Evolutionary conservation across 495 filamentous ascomycete genomes (phyloP).

Genomic region (Acidiella bohemica): DNA sequence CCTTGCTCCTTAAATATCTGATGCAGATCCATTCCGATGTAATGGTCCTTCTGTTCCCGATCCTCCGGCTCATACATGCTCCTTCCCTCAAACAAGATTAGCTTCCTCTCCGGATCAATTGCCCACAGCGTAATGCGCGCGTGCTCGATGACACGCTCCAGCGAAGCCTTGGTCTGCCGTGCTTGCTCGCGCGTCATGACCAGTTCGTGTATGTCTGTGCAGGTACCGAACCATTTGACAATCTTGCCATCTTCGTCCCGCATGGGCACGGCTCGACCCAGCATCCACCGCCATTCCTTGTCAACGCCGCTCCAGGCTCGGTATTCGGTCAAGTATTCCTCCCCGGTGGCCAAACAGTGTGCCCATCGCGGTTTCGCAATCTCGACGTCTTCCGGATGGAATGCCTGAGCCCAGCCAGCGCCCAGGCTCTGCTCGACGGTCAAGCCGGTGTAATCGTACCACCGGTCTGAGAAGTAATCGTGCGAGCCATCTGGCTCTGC

Average conservation of each 20-base stretch:
- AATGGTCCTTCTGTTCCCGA: constrained; percentile 1
- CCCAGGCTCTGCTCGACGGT: constrained; percentile 39
- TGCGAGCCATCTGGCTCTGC: constrained; percentile 42
- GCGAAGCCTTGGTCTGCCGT: constrained; percentile 44
- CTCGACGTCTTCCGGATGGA: constrained; percentile 45
- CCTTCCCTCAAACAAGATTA: constrained; percentile 51
- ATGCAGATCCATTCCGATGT: constrained; percentile 44
- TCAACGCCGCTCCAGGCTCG: constrained; percentile 46
- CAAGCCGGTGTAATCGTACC: constrained; percentile 60
- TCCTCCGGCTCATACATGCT: constrained; percentile 25
- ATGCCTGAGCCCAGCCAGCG: constrained; percentile 30
- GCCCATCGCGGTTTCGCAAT: constrained; percentile 38
- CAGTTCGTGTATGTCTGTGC: constrained; percentile 52
- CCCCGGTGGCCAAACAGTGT: constrained; percentile 47
- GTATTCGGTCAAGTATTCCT: constrained; percentile 52
- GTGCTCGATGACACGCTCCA: constrained; percentile 54
- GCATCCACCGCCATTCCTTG: constrained; percentile 60
- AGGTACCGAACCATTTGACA: constrained; percentile 62
- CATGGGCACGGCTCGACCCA: constrained; percentile 50
- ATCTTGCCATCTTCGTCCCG: constrained; percentile 47
- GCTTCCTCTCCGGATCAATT: constrained; percentile 39
- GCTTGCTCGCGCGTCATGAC: constrained; percentile 47
- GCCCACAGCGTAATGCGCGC: constrained; percentile 56
- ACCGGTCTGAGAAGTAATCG: constrained; percentile 55
- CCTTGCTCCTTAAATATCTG: constrained; percentile 37